Conservation (phyloP, 306 rosid species). For the Vigna hirtella region DNA sequence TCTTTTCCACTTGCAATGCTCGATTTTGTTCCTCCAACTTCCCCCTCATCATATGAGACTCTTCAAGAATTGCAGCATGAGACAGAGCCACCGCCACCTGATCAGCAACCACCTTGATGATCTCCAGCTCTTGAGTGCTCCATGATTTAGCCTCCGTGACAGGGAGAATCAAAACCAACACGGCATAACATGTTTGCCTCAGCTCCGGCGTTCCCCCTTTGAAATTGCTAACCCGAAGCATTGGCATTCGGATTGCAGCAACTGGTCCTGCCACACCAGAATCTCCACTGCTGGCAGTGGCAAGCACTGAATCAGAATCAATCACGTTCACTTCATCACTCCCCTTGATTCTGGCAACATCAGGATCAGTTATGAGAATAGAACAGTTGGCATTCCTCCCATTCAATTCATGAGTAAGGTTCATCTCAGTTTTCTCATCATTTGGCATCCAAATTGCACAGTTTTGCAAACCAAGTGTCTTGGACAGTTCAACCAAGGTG, state of each 20-base stretch:
- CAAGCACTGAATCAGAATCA: slow-evolving; percentile 62
- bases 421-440: slow-evolving; percentile 70
- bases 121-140: slow-evolving; percentile 79
- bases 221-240: slow-evolving; percentile 84
- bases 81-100: slow-evolving; percentile 96
- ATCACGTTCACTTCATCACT: slow-evolving; percentile 62
- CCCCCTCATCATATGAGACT: slow-evolving; percentile 89
- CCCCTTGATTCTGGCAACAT: slow-evolving; percentile 62
- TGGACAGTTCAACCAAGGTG: slow-evolving; percentile 78
- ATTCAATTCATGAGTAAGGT: slow-evolving; percentile 75
- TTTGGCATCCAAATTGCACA: slow-evolving; percentile 98
- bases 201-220: slow-evolving; percentile 86
- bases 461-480: slow-evolving; percentile 81
- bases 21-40: slow-evolving; percentile 85
- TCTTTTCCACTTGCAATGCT: slow-evolving; percentile 71
- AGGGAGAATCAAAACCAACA: slow-evolving; percentile 84
- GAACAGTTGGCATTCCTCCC: slow-evolving; percentile 55
- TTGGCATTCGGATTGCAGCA: slow-evolving; percentile 92
- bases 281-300: slow-evolving; percentile 57
- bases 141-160: slow-evolving; percentile 66
- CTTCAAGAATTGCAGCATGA: slow-evolving; percentile 88
- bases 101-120: slow-evolving; percentile 87
- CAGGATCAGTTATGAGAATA: slow-evolving; percentile 62
- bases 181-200: slow-evolving; percentile 66
- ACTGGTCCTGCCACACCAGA: slow-evolving; percentile 77